Evolutionary conservation across 495 filamentous ascomycete species (phyloP), one percentile per base, ranked within the genome.

Genomic region (Penicillium verhagenii): DNA sequence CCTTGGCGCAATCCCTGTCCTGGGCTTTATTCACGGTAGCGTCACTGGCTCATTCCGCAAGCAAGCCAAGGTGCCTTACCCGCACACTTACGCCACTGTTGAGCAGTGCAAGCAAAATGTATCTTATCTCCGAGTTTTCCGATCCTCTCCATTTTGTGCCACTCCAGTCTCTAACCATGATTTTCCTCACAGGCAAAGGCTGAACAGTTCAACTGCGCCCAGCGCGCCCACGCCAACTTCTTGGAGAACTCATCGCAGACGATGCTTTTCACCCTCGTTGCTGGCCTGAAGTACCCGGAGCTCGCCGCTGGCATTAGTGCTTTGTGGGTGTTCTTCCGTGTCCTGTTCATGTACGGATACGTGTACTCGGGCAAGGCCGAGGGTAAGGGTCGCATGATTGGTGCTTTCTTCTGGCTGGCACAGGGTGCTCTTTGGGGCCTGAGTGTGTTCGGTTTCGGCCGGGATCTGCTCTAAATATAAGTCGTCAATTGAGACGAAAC

Each of bases 151-250:
- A 39, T 31, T 6, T 13, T 31, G 6, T 31, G 37, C n/a, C 10
- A 13, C 11, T 45, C n/a, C 39, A 23, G n/a, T 14, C 33, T 6
- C 28, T 10, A 20, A 47, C 19, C 4, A 16, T 52, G 14, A 23
- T 45, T 11, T 2, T 35, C 14, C 37, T 43, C 26, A 39, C 61
- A 78, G 72, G 51, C 69, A 59, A 68, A 66, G 50, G 73, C 75
- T 35, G 64, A 79, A 44, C 55, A 73, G 40, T 86, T 86, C 75
- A 86, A 86, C 66, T 84, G 82, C 74, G 84, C 86, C 37, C 88
- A 91, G 68, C 82, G 88, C 49, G 84, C 87, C 5, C 88, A 92
- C 73, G 64, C 71, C 56, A 89, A 90, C 71, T 90, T 81, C 70
- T 74, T 82, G 45, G 88, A 92, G 70, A 86, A 87, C 65, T 67